Percentiles rank a stretch among this genome's conserved stretches.
Evolutionary conservation across 768 basidiomycete genomes (phyloP).

Genomic region (Podaxis pistillaris): DNA sequence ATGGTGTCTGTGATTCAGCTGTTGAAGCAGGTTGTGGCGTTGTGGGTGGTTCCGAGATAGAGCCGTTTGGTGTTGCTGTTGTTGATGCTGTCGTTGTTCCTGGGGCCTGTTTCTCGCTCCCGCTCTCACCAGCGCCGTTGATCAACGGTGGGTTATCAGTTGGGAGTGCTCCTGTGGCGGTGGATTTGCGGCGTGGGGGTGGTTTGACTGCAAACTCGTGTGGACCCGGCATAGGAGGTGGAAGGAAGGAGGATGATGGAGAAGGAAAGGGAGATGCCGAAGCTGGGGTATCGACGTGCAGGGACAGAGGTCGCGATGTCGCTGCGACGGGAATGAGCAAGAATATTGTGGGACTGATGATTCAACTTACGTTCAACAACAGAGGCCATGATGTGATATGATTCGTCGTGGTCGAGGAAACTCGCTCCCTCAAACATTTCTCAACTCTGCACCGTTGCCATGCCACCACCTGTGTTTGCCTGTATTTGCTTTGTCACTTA

Average conservation of each 20-base stretch:
- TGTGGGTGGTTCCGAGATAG: constrained; percentile 5
- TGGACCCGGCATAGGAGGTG: constrained; percentile 62
- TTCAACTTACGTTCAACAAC: background rate
- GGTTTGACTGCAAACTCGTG: constrained; percentile 66
- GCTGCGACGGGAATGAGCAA: background rate
- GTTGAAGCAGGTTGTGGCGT: constrained; percentile 12
- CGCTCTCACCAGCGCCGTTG: too few relatives aligned
- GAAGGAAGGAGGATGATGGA: constrained; percentile 65
- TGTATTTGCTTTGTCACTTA: background rate
- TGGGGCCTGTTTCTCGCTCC: too few relatives aligned
- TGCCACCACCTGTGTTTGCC: background rate
- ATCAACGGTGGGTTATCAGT: too few relatives aligned
- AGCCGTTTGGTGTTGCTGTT: background rate
- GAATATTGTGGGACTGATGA: background rate
- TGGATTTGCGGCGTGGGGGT: constrained; percentile 24
- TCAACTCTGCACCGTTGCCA: background rate
- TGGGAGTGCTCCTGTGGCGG: background rate
- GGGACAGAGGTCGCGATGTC: constrained; percentile 11
- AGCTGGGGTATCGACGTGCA: constrained; percentile 27
- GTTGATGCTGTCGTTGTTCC: too few relatives aligned
- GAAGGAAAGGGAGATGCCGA: constrained; percentile 54
- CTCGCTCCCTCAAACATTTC: background rate
- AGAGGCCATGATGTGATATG: background rate
- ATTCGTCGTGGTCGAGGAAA: background rate
- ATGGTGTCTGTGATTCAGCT: background rate